Percentiles rank a stretch among this genome's conserved stretches.
phyloP scores from a whole-genome alignment of 2,329 filamentous ascomycete genomes.

The Fusarium haematococcum region DNA sequence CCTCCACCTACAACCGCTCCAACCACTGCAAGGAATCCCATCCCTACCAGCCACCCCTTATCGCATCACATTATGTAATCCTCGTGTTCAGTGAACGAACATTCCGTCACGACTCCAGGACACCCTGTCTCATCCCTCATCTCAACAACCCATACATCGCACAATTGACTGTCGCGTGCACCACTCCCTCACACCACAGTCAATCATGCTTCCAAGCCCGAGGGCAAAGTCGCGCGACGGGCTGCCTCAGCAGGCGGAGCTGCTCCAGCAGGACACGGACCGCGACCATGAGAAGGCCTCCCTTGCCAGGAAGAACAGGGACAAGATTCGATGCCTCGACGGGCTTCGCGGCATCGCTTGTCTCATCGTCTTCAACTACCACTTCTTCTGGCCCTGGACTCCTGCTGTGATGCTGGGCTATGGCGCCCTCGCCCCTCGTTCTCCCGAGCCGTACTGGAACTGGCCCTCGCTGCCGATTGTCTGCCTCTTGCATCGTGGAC shows the following conservation, averaged over 20 bases:
- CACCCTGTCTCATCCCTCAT: neutral
- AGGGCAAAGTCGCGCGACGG: neutral
- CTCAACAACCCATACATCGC: neutral
- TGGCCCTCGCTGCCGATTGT: conserved; percentile 53
- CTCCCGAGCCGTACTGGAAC: conserved; percentile 49
- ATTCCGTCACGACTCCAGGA: neutral
- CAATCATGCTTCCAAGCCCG: neutral
- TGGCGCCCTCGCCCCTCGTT: conserved; percentile 51
- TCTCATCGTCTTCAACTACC: conserved; percentile 57
- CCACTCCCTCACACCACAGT: neutral
- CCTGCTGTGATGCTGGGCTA: conserved; percentile 55
- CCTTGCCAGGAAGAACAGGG: conserved; percentile 29
- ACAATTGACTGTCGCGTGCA: neutral
- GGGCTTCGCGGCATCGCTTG: conserved; percentile 57
- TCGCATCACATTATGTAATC: neutral
- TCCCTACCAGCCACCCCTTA: neutral
- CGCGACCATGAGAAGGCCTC: conserved; percentile 21
- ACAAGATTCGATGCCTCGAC: conserved; percentile 55
- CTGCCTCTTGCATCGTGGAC: conserved; percentile 54
- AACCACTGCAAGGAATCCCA: neutral
- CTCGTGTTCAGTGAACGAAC: neutral
- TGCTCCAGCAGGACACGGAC: neutral
- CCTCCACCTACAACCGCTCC: neutral
- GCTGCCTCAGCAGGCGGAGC: neutral
- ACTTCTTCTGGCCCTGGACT: conserved; percentile 57